Base-by-base conservation (phyloP, 352 stramenopile species). In the Pythium aquatile region DNA sequence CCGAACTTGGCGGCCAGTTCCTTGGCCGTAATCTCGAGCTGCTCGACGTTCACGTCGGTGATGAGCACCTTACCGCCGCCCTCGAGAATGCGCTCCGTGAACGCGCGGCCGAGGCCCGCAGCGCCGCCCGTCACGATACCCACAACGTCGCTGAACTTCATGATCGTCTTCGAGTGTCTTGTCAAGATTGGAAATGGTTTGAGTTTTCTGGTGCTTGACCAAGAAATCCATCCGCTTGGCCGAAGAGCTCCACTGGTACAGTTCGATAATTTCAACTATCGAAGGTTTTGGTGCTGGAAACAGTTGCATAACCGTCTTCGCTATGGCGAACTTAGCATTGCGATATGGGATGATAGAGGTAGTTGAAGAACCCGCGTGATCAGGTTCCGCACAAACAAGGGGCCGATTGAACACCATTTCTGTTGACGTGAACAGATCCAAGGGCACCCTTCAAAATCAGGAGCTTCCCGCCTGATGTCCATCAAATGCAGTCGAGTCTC, bases 81-180 rank as follows among this genome's bases (percentile, higher is more conserved):
- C 1, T 65, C 32, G 46, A 93, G 68, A 44, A 94, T 79, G 24
- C 72, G 63, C 61, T 85, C 77, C 1, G 81, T 70, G 64, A 92
- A 94, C 13, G 72, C 85, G 37, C 72, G 71, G 39, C 85, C 85
- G 60, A 93, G 89, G 65, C 85, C 85, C 2, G 68, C 71, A 13
- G 76, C 83, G 26, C 74, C 83, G 62, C 85, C 85, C 33, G 85
- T 94, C 55, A 94, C 73, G 60, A 94, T 89, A 17, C 72, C 81
- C 49, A 88, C 74, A 46, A 71, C 70, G 14, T 92, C 63, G 55
- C 71, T 71, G 54, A 87, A 70, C 64, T 93, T 74, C 83, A 94
- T 94, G 17, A 10, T 53, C 4, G n/a, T 42, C 33, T 46, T 29
- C 20, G 29, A 42, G 17, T 26, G 39, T 16, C 29, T 30, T 17